Conservation (phyloP, 2,329 filamentous ascomycete species). For the Aspergillus unguis region DNA sequence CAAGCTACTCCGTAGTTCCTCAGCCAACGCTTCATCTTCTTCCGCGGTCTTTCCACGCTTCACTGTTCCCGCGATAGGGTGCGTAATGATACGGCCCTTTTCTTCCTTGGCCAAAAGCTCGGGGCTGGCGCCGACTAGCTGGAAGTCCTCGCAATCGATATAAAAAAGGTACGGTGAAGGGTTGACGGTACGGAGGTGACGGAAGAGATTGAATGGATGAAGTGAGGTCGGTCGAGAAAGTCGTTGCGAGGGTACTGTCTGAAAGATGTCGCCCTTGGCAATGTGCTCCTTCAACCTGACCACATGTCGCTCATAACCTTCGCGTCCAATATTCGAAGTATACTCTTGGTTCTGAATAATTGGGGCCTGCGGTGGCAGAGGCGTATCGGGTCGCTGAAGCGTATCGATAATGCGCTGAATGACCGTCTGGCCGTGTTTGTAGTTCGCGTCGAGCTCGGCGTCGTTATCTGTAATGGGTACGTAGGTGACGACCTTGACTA, state of each 20-base stretch:
- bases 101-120: constrained; percentile 93
- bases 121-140: constrained; percentile 91
- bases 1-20: constrained; percentile 71
- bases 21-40: constrained; percentile 76
- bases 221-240: constrained; percentile 84
- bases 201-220: constrained; percentile 97
- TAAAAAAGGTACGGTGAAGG: constrained; percentile 97
- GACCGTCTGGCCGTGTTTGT: constrained; percentile 62
- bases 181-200: constrained; percentile 93
- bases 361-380: constrained; percentile 71
- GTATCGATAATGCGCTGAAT: constrained; percentile 67
- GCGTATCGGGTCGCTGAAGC: constrained; percentile 70
- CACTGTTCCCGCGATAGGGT: constrained; percentile 95
- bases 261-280: constrained; percentile 87
- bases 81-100: constrained; percentile 81
- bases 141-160: constrained; percentile 85
- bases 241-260: constrained; percentile 91
- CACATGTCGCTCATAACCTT: constrained; percentile 90
- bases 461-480: constrained; percentile 63
- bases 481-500: constrained; percentile 92
- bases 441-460: constrained; percentile 62
- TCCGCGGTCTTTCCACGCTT: constrained; percentile 76
- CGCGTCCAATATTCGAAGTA: constrained; percentile 83
- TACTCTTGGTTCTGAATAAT: constrained; percentile 74
- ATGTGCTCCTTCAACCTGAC: constrained; percentile 86